Base-by-base conservation (phyloP, 1,284 basidiomycete species). In the Cutaneotrichosporon spelunceum region DNA sequence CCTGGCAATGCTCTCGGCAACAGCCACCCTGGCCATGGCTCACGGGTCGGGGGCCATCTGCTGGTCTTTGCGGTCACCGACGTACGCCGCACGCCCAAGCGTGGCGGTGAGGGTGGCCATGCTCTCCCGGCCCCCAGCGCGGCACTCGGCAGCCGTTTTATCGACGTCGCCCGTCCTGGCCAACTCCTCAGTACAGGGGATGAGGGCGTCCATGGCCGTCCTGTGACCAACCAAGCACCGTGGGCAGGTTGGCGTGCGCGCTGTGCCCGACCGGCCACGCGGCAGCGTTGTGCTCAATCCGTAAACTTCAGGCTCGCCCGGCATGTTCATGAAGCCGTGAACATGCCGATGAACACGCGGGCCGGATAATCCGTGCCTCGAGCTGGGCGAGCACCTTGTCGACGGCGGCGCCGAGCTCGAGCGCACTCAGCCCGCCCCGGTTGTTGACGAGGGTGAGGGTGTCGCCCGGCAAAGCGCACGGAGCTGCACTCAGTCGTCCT, bases 261-360 rank as follows among this genome's bases (percentile, higher is more conserved):
- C 63, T 63, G 36, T 63, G 56, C 0, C 78, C 80, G 19, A 79
- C 78, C 5, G 79, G 72, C 81, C 81, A 82, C 5, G 77, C 73
- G 29, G 71, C 62, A 10, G 77, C 74, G 27, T 74, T 76, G 65
- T 81, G 81, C n/a, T 79, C 78, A 1, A 61, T 82, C 81, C 30
- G 82, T 70, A 24, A 81, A 71, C 59, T 72, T 69, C 27, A 82
- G 68, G n/a, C 64, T 82, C 78, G 49, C 81, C 81, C 16, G 81
- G 81, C 63, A 81, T 80, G 68, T 82, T 82, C 73, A 82, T 80
- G 48, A 75, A 77, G 33, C 81, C 77, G 82, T 80, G 70, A 81
- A 82, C 23, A 79, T 68, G 27, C 78, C 79, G 56, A 71, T 73
- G 66, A 78, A 76, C 60, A 81, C 77, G 36, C 81, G 76, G 30